Evolutionary conservation across 1,284 basidiomycete species (phyloP), one percentile per base, ranked within the genome.

Genomic region (Moesziomyces parantarcticus): DNA sequence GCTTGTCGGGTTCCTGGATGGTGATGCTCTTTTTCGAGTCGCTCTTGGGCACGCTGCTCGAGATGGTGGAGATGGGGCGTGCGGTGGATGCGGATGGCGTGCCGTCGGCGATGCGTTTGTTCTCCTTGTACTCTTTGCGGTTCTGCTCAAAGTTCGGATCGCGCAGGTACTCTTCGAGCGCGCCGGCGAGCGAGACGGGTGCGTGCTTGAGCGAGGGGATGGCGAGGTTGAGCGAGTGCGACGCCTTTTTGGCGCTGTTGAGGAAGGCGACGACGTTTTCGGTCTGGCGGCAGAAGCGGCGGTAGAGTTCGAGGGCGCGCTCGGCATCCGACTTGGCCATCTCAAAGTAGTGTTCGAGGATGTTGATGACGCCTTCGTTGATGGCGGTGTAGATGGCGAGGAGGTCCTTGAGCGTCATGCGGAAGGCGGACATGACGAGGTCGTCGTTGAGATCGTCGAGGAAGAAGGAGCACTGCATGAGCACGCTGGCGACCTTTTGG

Each of bases 301-400:
- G 92, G 86, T 99, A 99, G 68, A 98, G 91, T 32, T 87, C 86
- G 34, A 99, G 88, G 3, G 97, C 92, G 39, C 92, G 89, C 55
- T 89, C 87, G 0, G 96, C 97, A 83, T 99, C 96, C 22, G 90
- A 85, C 75, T 92, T 91, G 4, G 94, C 93, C 97, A 99, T 99
- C 83, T 98, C 96, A 82, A 99, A 98, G 85, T 98, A 99, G 85
- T 97, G 92, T 83, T 98, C 97, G 32, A 83, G 73, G 39, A 98
- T 90, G 83, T 98, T 99, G 86, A 97, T 97, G 49, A 98, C 93
- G 58, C 96, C 96, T 83, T 99, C 96, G 79, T 99, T 99, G 64
- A 94, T 92, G 3, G 93, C 94, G 81, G 97, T 95, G 85, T 98
- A 98, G 20, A 99, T 87, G 58, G 97, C 92, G 49, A 99, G 88